Evolutionary conservation across 495 filamentous ascomycete species (phyloP).

Genomic region (Penicillium egyptiacum): DNA sequence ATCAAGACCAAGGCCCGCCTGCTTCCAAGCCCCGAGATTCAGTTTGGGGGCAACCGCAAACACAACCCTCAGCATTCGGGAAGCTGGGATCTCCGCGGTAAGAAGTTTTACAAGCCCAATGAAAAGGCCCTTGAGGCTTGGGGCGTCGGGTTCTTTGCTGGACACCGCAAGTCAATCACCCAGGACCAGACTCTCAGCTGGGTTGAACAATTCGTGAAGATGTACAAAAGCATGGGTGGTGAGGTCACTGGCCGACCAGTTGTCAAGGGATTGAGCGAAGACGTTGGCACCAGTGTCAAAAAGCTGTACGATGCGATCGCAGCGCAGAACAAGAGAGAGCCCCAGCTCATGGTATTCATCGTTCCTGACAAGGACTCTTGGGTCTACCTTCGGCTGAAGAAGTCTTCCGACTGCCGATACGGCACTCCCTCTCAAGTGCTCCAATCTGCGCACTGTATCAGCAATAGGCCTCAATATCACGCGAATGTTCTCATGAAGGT

Average conservation of each 20-base stretch:
- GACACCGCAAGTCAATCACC: slow-evolving; percentile 40
- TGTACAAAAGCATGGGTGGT: slow-evolving; percentile 73
- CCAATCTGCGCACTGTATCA: slow-evolving; percentile 59
- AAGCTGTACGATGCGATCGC: slow-evolving; percentile 51
- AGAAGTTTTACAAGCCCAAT: slow-evolving; percentile 69
- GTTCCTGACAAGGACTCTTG: slow-evolving; percentile 63
- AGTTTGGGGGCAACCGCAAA: slow-evolving; percentile 54
- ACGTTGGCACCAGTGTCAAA: slow-evolving; percentile 54
- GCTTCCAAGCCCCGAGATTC: slow-evolving; percentile 66
- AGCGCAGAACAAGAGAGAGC: slow-evolving; percentile 42
- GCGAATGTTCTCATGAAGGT: slow-evolving; percentile 93
- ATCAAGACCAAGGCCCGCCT: slow-evolving; percentile 67
- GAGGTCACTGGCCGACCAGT: slow-evolving; percentile 43
- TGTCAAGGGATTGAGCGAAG: slow-evolving; percentile 35
- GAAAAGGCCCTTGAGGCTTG: slow-evolving; percentile 60
- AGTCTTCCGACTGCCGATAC: slow-evolving; percentile 74
- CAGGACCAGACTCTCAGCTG: slow-evolving; percentile 55
- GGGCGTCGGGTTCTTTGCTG: slow-evolving; percentile 62
- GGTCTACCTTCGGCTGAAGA: slow-evolving; percentile 78
- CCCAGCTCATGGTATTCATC: slow-evolving; percentile 71
- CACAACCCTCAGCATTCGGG: slow-evolving; percentile 59
- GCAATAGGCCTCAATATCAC: slow-evolving; percentile 68
- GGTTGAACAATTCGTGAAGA: slow-evolving; percentile 55
- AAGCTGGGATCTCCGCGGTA: slow-evolving; percentile 82
- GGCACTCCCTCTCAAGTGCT: slow-evolving; percentile 74